Evolutionary conservation across 306 rosid species (phyloP), one percentile per base, ranked within the genome.

Genomic region (Begonia loranthoides): DNA sequence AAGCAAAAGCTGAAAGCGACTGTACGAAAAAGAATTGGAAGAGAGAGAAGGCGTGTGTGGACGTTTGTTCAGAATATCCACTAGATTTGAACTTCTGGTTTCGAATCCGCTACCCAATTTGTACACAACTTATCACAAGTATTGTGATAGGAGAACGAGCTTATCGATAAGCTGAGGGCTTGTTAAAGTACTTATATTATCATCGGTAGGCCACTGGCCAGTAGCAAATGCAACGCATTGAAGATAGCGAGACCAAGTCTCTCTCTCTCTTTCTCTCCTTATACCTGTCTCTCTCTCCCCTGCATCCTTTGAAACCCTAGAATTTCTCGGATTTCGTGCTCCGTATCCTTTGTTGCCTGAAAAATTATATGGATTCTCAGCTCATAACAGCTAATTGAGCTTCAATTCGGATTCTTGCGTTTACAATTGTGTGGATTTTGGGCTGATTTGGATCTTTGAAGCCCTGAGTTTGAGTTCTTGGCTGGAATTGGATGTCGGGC

Each of bases 301-400:
- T 69, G 80, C 79, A 72, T 72, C 69, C 73, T 70, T 68, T 66
- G 57, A 68, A 87, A 72, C 96, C 90, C 90, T 83, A 87, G 78
- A 73, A 70, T 53, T 58, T 56, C 67, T 83, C 63, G 67, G 51
- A 66, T 17, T 61, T 15, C 14, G 76, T 57, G 80, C 55, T 53
- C 13, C 57, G 51, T 59, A 62, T 51, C 41, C 62, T 66, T 33
- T 13, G 38, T 41, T 36, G 56, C 33, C 58, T 45, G 55, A 36
- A 13, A 58, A 38, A 22, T 57, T 50, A 70, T 59, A 38, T 14
- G 54, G 64, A 50, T 45, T 56, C 61, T 64, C 61, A 75, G 67
- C 71, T 17, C 68, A 63, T 28, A 53, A 15, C 66, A 50, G 56
- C 54, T 41, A 21, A 39, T 9, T 36, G 62, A 59, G 68, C 66